Evolutionary conservation across 2,329 filamentous ascomycete genomes (phyloP), one percentile per base, ranked within the genome.

Genomic region (Epichloe coenophiala): DNA sequence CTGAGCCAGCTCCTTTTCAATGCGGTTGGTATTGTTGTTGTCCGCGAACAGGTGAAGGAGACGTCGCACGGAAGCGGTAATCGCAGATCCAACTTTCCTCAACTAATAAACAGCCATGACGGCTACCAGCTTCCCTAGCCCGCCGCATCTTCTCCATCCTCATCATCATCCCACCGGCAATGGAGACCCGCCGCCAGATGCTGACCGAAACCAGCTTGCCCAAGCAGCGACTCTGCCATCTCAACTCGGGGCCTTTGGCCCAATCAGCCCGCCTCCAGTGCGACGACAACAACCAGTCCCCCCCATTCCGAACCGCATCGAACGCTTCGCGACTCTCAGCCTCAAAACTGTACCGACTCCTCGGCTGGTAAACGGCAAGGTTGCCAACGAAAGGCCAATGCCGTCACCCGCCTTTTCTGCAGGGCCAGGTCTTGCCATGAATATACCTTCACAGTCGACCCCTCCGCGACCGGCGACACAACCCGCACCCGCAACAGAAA

Each of bases 181-280:
- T 47, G 23, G 23, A 44, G n/a, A 49, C 5, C 33, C 31, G 44
- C 12, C 31, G 9, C 12, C 21, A 8, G 36, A 49, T 8, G 11
- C 31, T 21, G 19, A 40, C 6, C 9, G n/a, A 31, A 13, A 36
- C 19, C 17, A 41, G 27, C 33, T 36, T 42, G 46, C 21, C 7
- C 17, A 36, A 37, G 17, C 23, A 15, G 38, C 43, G 4, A 45
- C 39, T 19, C 35, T 43, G 8, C 9, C 37, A 35, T 37, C 45
- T 7, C 49, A 31, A 3, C 50, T 53, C 42, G 46, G 49, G 21
- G 49, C 48, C 27, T 50, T 48, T 31, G 53, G 49, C 37, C 56
- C 59, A 48, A 59, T 62, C 50, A 67, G 61, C 53, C 63, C 64
- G 12, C 60, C 61, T 23, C 60, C 55, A 2, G 48, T 62, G 41